These are phyloP conservation scores for Dactylellina haptotyla DNA, from an alignment of 2,329 filamentous ascomycete species.

Conservation along the genomic window DNA sequence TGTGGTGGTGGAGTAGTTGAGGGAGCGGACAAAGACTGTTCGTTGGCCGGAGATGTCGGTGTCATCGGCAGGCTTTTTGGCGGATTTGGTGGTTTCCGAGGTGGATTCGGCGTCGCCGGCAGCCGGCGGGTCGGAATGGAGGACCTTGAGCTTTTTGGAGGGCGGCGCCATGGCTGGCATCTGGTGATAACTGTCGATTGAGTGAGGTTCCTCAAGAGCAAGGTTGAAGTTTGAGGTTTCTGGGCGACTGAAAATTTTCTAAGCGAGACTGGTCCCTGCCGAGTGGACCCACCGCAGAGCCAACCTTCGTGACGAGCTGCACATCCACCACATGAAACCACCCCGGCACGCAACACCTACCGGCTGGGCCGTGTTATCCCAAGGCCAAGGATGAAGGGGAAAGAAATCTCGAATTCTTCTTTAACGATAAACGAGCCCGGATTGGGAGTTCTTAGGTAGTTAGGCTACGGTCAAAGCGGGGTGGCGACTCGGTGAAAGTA, in stretches of 20 bases:
- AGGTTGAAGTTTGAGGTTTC: slow-evolving; percentile 15
- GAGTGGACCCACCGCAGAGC: not conserved
- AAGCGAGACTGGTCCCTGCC: slow-evolving; percentile 9
- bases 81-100: not conserved
- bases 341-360: not conserved
- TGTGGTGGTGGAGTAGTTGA: slow-evolving; percentile 80
- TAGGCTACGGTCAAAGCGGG: too few relatives aligned
- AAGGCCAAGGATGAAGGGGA: too few relatives aligned
- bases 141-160: slow-evolving; percentile 44
- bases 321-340: not conserved
- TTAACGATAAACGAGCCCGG: too few relatives aligned
- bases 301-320: not conserved
- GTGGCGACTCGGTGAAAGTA: too few relatives aligned
- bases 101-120: slow-evolving; percentile 3
- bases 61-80: slow-evolving; percentile 14
- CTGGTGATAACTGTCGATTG: not conserved
- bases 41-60: slow-evolving; percentile 62
- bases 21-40: slow-evolving; percentile 89
- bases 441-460: too few relatives aligned
- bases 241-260: slow-evolving; percentile 35
- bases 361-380: too few relatives aligned
- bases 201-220: slow-evolving; percentile 2
- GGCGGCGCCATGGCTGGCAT: slow-evolving; percentile 31
- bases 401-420: too few relatives aligned
- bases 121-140: slow-evolving; percentile 20